Conservation (phyloP, 176 grass and related monocot genomes). For the Oryza glumipatula region DNA sequence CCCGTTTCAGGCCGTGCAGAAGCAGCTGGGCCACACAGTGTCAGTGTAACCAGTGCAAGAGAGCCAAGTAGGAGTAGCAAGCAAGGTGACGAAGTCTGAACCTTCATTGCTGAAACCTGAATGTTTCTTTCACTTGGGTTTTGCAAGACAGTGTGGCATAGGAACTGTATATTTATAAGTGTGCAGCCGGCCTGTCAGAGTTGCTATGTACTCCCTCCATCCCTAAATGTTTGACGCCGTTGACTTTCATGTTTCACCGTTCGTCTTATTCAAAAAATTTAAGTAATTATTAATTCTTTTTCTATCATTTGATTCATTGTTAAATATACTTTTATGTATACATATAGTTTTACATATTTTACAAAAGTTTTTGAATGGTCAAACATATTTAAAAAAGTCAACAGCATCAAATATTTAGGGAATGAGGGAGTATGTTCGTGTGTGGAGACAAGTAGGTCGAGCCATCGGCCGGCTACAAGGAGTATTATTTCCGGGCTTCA, state of each 20-base stretch:
- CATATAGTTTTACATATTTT: no score
- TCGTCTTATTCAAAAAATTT: no score
- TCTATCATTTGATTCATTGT: no score
- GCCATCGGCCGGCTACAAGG: constrained; percentile 7
- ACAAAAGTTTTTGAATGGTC: no score
- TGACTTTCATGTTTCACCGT: no score
- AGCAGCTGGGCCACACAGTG: background rate
- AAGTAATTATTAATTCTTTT: no score
- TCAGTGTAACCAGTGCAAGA: background rate
- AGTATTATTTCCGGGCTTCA: background rate
- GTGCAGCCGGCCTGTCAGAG: background rate
- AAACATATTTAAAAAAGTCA: no score
- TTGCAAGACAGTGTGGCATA: background rate
- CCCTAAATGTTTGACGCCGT: no score
- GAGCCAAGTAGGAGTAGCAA: constrained; percentile 21
- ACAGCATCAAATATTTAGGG: no score
- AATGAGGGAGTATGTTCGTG: no score
- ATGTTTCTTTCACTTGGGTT: background rate
- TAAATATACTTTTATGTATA: no score
- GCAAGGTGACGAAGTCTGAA: background rate
- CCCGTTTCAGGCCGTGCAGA: constrained; percentile 10
- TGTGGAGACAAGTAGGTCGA: background rate
- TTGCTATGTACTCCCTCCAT: background rate
- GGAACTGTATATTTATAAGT: constrained; percentile 15
- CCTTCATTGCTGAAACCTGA: constrained; percentile 12